A percentile compares a stretch with the other conserved stretches of the same genome.
Evolutionary conservation across 2,329 filamentous ascomycete species (phyloP).

Genomic region (Pseudonectria buxi): DNA sequence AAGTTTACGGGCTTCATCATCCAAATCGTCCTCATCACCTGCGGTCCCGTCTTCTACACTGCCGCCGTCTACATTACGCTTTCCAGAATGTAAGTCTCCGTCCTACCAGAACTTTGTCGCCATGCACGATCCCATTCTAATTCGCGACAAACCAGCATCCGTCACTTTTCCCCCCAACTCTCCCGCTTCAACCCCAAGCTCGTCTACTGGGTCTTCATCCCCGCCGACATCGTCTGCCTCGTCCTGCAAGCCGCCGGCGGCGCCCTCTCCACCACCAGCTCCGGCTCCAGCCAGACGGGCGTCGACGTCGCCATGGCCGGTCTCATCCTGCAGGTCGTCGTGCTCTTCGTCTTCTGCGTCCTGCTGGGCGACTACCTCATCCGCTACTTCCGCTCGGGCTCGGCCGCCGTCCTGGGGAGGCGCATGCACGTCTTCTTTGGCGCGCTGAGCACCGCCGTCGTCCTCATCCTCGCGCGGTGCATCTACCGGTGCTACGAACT

Average conservation of each 20-base stretch:
- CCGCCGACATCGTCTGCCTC: constrained; percentile 48
- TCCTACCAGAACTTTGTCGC: rapidly evolving
- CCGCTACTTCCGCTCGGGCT: constrained; percentile 27
- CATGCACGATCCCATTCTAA: neutral
- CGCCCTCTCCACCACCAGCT: constrained; percentile 39
- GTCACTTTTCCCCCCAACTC: constrained; percentile 31
- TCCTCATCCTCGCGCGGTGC: constrained; percentile 54
- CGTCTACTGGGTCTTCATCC: constrained; percentile 42
- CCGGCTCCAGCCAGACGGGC: constrained; percentile 37
- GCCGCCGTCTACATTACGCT: constrained; percentile 61
- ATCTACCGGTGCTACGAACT: constrained; percentile 60
- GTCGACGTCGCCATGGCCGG: constrained; percentile 38
- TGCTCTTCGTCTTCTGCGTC: constrained; percentile 45
- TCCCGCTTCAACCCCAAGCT: constrained; percentile 35
- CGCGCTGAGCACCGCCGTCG: constrained; percentile 45
- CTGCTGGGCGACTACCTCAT: constrained; percentile 42
- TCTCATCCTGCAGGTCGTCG: constrained; percentile 51
- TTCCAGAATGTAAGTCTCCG: constrained; percentile 26
- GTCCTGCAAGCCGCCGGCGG: constrained; percentile 50
- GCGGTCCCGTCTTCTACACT: constrained; percentile 36
- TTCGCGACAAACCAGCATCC: constrained; percentile 22
- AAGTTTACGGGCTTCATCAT: constrained; percentile 53
- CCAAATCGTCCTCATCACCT: constrained; percentile 47
- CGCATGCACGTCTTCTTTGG: constrained; percentile 39
- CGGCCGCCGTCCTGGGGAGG: constrained; percentile 9